Evolutionary conservation across 1,284 basidiomycete species (phyloP).

Genomic region (Austroboletus rostrupii): DNA sequence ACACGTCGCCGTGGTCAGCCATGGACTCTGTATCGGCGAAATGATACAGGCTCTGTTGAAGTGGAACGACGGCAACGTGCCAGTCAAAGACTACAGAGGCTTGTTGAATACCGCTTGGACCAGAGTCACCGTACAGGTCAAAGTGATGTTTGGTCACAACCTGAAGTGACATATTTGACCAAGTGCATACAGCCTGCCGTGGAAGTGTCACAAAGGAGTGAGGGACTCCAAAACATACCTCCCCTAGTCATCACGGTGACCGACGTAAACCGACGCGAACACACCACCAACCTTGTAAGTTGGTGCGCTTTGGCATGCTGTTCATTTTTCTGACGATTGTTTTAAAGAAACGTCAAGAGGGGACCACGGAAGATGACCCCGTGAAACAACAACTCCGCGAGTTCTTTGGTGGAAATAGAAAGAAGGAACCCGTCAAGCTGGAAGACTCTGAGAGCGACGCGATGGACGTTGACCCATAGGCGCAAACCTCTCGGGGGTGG

Average conservation of each 20-base stretch:
- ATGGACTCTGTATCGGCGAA: conserved; percentile 76
- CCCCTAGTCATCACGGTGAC: conserved; percentile 43
- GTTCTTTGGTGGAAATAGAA: conserved; percentile 65
- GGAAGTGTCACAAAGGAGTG: conserved; percentile 23
- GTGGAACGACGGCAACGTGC: conserved; percentile 33
- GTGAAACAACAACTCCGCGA: conserved; percentile 72
- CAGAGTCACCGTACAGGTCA: conserved; percentile 45
- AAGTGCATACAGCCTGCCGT: conserved; percentile 27
- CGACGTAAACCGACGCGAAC: conserved; percentile 53
- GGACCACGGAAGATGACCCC: conserved; percentile 76
- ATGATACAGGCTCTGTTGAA: conserved; percentile 49
- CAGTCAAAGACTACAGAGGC: conserved; percentile 43
- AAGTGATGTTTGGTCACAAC: conserved; percentile 34
- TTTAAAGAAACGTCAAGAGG: conserved; percentile 64
- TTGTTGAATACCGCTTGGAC: conserved; percentile 73
- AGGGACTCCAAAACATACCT: conserved; percentile 23
- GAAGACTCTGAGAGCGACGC: conserved; percentile 31
- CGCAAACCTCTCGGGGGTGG: background rate
- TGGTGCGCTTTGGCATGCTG: background rate
- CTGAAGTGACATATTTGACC: background rate
- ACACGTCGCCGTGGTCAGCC: conserved; percentile 74
- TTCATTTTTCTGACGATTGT: conserved; percentile 1
- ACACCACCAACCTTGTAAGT: conserved; percentile 56
- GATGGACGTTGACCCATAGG: conserved; percentile 12
- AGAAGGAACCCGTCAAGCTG: conserved; percentile 24